These are phyloP conservation scores for Talaromyces ruber DNA, from an alignment of 495 filamentous ascomycete genomes.

Conservation along the genomic window DNA sequence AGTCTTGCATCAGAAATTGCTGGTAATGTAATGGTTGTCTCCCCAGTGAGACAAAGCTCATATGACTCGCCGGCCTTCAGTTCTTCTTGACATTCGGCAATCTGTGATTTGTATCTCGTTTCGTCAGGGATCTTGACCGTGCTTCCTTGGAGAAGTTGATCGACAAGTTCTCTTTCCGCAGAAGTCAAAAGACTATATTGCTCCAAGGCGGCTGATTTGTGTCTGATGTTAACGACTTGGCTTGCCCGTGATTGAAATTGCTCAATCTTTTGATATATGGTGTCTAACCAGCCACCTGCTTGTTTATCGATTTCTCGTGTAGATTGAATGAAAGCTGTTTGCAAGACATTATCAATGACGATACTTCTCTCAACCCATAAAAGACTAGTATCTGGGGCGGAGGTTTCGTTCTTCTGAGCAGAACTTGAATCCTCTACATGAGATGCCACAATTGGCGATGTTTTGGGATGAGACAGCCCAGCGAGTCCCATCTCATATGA, in stretches of 20 bases:
- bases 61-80: constrained; percentile 81
- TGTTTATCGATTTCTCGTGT: constrained; percentile 29
- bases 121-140: constrained; percentile 39
- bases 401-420: constrained; percentile 18
- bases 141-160: constrained; percentile 23
- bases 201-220: background rate
- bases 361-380: constrained; percentile 72
- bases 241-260: constrained; percentile 5
- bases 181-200: background rate
- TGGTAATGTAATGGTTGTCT: constrained; percentile 52
- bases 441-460: background rate
- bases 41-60: constrained; percentile 81
- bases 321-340: constrained; percentile 56
- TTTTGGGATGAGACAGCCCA: constrained; percentile 28
- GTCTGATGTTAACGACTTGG: background rate
- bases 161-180: constrained; percentile 16
- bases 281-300: constrained; percentile 29
- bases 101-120: constrained; percentile 50
- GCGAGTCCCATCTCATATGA: constrained; percentile 79
- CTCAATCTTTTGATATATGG: constrained; percentile 14
- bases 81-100: constrained; percentile 59
- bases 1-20: constrained; percentile 11
- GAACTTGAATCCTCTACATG: background rate
- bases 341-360: constrained; percentile 63
- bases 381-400: constrained; percentile 65